Conservation (phyloP, 2,329 filamentous ascomycete genomes). For the Scleromitrula shiraiana region DNA sequence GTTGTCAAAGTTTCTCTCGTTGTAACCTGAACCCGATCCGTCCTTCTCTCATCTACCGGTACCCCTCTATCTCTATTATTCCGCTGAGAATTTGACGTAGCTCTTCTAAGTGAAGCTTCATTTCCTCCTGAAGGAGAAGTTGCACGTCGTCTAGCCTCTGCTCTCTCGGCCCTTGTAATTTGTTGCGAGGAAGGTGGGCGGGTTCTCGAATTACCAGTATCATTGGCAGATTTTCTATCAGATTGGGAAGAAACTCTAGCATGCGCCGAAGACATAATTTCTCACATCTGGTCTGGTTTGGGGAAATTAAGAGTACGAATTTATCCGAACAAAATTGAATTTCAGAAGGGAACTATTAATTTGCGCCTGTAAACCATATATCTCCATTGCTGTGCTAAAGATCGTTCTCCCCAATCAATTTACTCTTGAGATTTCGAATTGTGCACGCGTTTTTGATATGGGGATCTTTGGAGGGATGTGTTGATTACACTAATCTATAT, state of each 20-base stretch:
- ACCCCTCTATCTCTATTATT: conserved; percentile 40
- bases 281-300: conserved; percentile 23
- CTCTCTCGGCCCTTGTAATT: conserved; percentile 17
- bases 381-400: conserved; percentile 3
- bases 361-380: conserved; percentile 3
- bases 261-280: conserved; percentile 29
- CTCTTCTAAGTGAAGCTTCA: conserved; percentile 44
- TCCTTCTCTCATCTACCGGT: conserved; percentile 41
- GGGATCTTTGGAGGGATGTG: conserved; percentile 3
- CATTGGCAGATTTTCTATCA: conserved; percentile 25
- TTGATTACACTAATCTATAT: conserved; percentile 3
- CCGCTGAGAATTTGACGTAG: conserved; percentile 47
- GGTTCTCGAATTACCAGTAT: conserved; percentile 26
- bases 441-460: conserved; percentile 9
- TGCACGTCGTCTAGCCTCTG: conserved; percentile 20
- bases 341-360: not conserved
- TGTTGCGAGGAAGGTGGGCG: conserved; percentile 23
- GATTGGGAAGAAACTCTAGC: conserved; percentile 25
- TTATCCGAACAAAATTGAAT: not conserved
- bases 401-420: not conserved
- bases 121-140: conserved; percentile 22
- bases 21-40: conserved; percentile 49
- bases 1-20: conserved; percentile 55
- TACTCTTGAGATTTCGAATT: not conserved
- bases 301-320: conserved; percentile 5